Conservation (phyloP, 1,284 basidiomycete genomes). For the Ustilago sp. region DNA sequence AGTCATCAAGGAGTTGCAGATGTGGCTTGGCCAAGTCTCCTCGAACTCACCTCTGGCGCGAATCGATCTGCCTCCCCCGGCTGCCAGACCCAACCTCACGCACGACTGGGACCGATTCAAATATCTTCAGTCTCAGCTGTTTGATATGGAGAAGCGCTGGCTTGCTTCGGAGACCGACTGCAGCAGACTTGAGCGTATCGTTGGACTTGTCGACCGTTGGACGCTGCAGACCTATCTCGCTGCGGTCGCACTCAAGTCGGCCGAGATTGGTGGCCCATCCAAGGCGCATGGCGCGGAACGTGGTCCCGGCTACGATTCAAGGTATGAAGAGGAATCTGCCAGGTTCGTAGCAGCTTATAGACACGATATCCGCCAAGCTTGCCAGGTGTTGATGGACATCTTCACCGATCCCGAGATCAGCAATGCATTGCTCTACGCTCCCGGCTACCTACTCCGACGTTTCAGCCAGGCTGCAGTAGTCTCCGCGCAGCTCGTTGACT, state of each 20-base stretch:
- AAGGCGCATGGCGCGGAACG: slow-evolving; percentile 20
- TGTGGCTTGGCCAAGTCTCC: slow-evolving; percentile 37
- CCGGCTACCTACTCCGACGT: slow-evolving; percentile 39
- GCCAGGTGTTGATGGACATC: slow-evolving; percentile 47
- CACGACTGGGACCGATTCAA: slow-evolving; percentile 54
- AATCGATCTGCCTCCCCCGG: slow-evolving; percentile 17
- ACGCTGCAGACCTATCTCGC: slow-evolving; percentile 38
- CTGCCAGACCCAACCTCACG: slow-evolving; percentile 25
- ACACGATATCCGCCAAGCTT: slow-evolving; percentile 36
- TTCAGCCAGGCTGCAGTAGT: slow-evolving; percentile 30
- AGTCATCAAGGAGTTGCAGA: slow-evolving; percentile 35
- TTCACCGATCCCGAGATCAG: slow-evolving; percentile 50
- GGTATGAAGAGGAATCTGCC: slow-evolving; percentile 39
- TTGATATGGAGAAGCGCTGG: slow-evolving; percentile 48
- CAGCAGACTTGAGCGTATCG: slow-evolving; percentile 43
- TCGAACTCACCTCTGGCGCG: slow-evolving; percentile 28
- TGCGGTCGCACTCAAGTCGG: slow-evolving; percentile 31
- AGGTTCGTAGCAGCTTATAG: slow-evolving; percentile 39
- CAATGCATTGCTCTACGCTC: slow-evolving; percentile 40
- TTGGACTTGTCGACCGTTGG: slow-evolving; percentile 44
- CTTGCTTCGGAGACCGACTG: slow-evolving; percentile 38
- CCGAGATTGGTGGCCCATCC: slow-evolving; percentile 21
- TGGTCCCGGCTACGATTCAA: slow-evolving; percentile 19
- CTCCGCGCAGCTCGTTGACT: slow-evolving; percentile 30
- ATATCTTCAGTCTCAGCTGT: slow-evolving; percentile 40